phyloP scores from a whole-genome alignment of 768 basidiomycete genomes.

The Trametes maxima region DNA sequence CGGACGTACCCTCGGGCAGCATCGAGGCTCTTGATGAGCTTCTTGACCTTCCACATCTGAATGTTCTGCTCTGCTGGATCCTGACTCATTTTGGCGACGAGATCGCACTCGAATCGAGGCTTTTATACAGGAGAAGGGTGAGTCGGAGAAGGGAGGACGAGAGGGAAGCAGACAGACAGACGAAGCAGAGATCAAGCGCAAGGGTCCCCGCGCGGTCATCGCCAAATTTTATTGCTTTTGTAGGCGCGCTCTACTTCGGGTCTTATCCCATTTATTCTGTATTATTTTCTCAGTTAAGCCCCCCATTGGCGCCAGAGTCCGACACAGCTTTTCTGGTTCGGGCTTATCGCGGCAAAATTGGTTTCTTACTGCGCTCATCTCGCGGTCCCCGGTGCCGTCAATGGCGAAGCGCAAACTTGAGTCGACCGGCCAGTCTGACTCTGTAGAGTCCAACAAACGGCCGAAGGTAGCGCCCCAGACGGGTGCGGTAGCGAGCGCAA shows the following conservation, averaged over 20 bases:
- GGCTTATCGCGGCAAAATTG: background rate
- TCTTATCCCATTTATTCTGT: background rate
- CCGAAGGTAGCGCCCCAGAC: background rate
- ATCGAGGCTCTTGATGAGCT: slow-evolving; percentile 98
- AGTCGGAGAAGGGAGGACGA: background rate
- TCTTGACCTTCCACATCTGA: slow-evolving; percentile 98
- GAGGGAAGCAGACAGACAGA: slow-evolving; percentile 14
- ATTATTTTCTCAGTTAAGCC: background rate
- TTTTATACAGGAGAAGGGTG: slow-evolving; percentile 3
- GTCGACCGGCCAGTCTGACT: background rate
- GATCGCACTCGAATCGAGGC: slow-evolving; percentile 13
- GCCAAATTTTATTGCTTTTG: slow-evolving; percentile 15
- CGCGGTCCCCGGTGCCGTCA: slow-evolving; percentile 7
- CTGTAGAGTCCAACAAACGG: background rate
- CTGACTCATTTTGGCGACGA: slow-evolving; percentile 68
- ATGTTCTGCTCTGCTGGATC: slow-evolving; percentile 92
- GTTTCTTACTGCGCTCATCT: slow-evolving; percentile 3
- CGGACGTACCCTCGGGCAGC: slow-evolving; percentile 77
- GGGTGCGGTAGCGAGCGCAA: background rate
- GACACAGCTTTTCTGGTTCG: too few species aligned
- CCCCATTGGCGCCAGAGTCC: too few species aligned
- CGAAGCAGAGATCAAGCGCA: background rate
- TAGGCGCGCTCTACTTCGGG: slow-evolving; percentile 4
- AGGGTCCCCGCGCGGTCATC: background rate
- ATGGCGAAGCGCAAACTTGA: slow-evolving; percentile 22